These are phyloP conservation scores for Cunninghamia lanceolata DNA, from an alignment of 75 land plant species.

Conservation along the genomic window DNA sequence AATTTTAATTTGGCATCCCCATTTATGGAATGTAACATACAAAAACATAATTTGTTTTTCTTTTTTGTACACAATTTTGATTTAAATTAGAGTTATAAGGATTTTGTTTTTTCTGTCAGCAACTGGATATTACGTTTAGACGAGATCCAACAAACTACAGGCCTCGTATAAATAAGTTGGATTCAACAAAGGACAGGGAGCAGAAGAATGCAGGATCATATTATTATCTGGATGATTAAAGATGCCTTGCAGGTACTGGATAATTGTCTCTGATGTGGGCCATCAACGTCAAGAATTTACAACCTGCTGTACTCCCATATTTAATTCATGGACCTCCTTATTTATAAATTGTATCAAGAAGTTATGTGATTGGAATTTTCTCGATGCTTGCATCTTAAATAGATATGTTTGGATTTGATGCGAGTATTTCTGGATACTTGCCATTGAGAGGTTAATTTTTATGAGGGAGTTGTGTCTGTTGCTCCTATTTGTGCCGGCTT, in stretches of 20 bases:
- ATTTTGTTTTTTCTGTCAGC: constrained; percentile 41
- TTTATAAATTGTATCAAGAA: not conserved
- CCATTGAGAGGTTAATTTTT: not conserved
- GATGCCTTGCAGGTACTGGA: not conserved
- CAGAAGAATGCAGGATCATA: constrained; percentile 95
- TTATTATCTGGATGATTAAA: constrained; percentile 91
- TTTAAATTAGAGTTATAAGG: constrained; percentile 5
- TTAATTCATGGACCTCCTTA: not conserved
- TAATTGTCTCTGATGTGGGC: not conserved
- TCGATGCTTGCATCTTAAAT: not conserved
- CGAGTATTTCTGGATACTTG: not conserved
- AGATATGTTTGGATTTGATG: not conserved
- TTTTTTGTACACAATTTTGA: not conserved
- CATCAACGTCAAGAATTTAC: not conserved
- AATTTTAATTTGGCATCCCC: not conserved
- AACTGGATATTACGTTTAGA: constrained; percentile 92
- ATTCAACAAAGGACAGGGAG: constrained; percentile 96
- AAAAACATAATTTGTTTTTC: not conserved
- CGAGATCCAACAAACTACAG: constrained; percentile 91
- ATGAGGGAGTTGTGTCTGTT: not conserved
- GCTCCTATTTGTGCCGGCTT: not conserved
- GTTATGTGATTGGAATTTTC: not conserved
- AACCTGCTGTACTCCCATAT: not conserved
- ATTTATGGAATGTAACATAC: not conserved
- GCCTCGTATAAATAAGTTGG: constrained; percentile 90